Conservation (phyloP, 306 rosid species). For the Aeschynomene evenia region DNA sequence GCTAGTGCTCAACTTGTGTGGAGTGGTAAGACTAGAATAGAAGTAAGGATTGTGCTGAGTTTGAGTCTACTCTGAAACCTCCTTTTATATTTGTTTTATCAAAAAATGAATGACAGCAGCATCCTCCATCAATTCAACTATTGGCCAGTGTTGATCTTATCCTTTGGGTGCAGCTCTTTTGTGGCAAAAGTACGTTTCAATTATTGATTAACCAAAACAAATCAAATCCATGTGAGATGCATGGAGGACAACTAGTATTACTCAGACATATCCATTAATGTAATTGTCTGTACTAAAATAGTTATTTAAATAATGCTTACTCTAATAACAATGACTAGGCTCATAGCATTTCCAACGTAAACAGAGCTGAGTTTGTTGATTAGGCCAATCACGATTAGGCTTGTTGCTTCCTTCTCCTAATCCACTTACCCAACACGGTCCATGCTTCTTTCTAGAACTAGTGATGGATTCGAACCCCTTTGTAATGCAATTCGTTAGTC, state of each 20-base stretch:
- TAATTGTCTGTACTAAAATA: conserved; percentile 15
- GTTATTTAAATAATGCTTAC: neutral
- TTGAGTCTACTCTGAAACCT: neutral
- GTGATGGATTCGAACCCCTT: neutral
- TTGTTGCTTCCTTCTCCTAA: conserved; percentile 18
- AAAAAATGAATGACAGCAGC: conserved; percentile 18
- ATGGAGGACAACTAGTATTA: neutral
- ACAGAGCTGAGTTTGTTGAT: conserved; percentile 4
- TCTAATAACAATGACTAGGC: conserved; percentile 16
- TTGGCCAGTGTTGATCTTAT: conserved; percentile 15
- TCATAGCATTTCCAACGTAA: neutral
- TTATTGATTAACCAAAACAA: conserved; percentile 23
- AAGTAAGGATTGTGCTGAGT: neutral
- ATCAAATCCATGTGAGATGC: neutral
- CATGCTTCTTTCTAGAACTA: conserved; percentile 13
- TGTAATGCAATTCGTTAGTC: conserved; percentile 17
- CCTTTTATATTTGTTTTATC: neutral
- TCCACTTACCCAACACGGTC: conserved; percentile 3
- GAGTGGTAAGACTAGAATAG: neutral
- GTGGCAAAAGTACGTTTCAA: conserved; percentile 1
- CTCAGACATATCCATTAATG: neutral
- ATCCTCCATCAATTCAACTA: neutral
- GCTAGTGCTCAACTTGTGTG: neutral
- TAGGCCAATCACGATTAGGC: conserved; percentile 19
- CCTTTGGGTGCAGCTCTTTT: neutral